Conservation (phyloP, 2,329 filamentous ascomycete genomes). For the Hirsutella minnesotensis region DNA sequence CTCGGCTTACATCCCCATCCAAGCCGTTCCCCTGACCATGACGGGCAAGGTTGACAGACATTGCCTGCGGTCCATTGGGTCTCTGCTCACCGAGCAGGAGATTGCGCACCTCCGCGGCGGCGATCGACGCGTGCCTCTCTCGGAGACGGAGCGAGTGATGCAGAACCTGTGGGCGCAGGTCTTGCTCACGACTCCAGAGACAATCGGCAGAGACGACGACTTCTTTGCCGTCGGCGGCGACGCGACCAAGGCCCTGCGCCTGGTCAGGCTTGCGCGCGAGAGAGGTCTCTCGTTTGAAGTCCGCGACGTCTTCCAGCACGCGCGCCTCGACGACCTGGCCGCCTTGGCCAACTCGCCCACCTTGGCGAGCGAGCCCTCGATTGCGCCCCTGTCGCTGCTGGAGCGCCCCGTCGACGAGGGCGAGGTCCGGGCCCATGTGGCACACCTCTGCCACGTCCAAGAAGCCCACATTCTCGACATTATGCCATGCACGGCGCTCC, state of each 20-base stretch:
- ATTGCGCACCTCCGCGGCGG: conserved; percentile 1
- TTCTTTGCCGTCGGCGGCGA: conserved; percentile 21
- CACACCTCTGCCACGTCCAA: conserved; percentile 6
- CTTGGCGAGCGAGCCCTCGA: not conserved
- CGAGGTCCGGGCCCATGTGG: conserved; percentile 2
- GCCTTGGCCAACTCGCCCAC: not conserved
- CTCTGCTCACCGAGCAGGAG: conserved; percentile 9
- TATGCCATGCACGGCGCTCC: conserved; percentile 11
- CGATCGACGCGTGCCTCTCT: conserved; percentile 3
- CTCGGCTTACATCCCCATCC: conserved; percentile 5
- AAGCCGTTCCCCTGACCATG: conserved; percentile 4
- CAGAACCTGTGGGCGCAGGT: conserved; percentile 25
- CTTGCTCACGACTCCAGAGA: conserved; percentile 4
- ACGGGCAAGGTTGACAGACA: conserved; percentile 8
- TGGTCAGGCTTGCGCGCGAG: conserved; percentile 20
- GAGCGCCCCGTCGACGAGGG: not conserved
- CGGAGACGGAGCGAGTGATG: conserved; percentile 7
- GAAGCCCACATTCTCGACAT: conserved; percentile 7
- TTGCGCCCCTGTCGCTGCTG: not conserved
- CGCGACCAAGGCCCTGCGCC: conserved; percentile 24
- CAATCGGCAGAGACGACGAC: conserved; percentile 5
- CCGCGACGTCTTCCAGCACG: conserved; percentile 6
- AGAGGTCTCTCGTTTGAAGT: conserved; percentile 8
- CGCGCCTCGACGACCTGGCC: conserved; percentile 4
- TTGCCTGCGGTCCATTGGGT: conserved; percentile 6